A percentile compares a stretch with the other conserved stretches of the same genome.
Conservation (phyloP, 2,329 filamentous ascomycete genomes). For the Geosmithia morbida region DNA sequence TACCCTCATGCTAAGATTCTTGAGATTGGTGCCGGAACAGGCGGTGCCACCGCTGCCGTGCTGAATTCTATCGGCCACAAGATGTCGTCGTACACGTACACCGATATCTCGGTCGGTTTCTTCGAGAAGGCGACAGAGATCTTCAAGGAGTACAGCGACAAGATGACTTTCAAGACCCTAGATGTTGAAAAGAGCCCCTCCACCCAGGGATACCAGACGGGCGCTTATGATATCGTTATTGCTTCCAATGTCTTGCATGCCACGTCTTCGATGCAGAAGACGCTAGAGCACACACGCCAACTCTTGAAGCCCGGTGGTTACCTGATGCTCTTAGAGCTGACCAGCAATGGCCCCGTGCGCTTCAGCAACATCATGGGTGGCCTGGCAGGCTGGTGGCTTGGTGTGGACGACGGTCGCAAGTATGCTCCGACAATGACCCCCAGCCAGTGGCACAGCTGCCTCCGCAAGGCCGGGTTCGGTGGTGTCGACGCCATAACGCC, state of each 20-base stretch:
- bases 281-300: neutral
- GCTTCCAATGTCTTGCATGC: conserved; percentile 4
- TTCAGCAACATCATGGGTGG: conserved; percentile 8
- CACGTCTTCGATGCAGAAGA: neutral
- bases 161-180: conserved; percentile 9
- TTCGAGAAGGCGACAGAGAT: conserved; percentile 18
- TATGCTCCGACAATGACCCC: conserved; percentile 2
- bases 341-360: conserved; percentile 8
- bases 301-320: conserved; percentile 4
- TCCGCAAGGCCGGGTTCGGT: conserved; percentile 3
- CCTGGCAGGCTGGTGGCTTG: conserved; percentile 15
- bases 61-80: conserved; percentile 13
- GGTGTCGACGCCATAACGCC: conserved; percentile 3
- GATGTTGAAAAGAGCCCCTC: conserved; percentile 11
- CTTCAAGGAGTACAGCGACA: conserved; percentile 9
- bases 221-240: conserved; percentile 1
- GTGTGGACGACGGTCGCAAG: conserved; percentile 7
- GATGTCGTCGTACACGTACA: conserved; percentile 26
- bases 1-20: conserved; percentile 27
- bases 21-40: conserved; percentile 26
- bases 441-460: conserved; percentile 1
- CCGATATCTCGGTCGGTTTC: conserved; percentile 25
- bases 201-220: neutral
- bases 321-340: conserved; percentile 2
- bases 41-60: conserved; percentile 21